phyloP scores from a whole-genome alignment of 345 rosid species.

The Eucalyptus rudis region DNA sequence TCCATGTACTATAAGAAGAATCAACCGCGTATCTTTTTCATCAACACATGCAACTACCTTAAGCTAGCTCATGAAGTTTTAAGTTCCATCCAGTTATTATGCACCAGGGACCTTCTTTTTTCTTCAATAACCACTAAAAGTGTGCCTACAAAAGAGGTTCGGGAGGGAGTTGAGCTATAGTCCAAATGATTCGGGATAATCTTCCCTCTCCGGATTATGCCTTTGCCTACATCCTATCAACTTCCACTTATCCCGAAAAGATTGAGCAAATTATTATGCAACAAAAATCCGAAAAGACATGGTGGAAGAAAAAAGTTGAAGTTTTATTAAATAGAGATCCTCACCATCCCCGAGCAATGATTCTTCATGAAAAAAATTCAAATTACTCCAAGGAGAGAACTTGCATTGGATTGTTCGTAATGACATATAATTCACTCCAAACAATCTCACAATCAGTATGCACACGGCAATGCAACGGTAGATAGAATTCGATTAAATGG shows the following conservation, averaged over 20 bases:
- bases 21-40: too few species aligned
- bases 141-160: neutral
- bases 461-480: neutral
- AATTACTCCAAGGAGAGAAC: neutral
- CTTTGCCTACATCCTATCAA: neutral
- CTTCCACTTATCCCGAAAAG: neutral
- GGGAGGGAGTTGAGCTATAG: neutral
- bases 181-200: neutral
- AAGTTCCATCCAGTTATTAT: too few species aligned
- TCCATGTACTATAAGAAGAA: too few species aligned
- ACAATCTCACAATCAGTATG: neutral
- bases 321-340: neutral
- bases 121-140: neutral
- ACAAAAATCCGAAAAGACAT: neutral
- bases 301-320: neutral
- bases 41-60: too few species aligned
- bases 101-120: neutral
- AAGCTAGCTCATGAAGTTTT: too few species aligned
- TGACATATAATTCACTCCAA: neutral
- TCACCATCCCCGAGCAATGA: neutral
- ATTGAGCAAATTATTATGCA: neutral
- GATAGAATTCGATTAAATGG: neutral
- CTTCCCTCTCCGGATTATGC: neutral
- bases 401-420: neutral
- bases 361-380: neutral